A percentile compares a stretch with the other conserved stretches of the same genome.
Evolutionary conservation across 352 stramenopile genomes (phyloP).

Genomic region (Pythium insidiosum): DNA sequence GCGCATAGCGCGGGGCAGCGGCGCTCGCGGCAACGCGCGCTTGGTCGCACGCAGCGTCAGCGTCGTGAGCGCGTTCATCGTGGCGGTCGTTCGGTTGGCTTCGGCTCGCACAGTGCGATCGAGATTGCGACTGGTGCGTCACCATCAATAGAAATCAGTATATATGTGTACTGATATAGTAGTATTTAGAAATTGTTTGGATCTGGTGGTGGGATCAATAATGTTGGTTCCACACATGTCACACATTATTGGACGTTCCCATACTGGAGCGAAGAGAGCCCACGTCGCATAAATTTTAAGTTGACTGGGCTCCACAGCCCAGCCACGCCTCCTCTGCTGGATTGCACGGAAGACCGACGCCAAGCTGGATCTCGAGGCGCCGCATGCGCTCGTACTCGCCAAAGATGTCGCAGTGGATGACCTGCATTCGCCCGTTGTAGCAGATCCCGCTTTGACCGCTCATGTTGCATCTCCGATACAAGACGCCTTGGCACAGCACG

Average conservation of each 20-base stretch:
- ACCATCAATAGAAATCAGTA: no score
- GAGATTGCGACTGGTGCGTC: no score
- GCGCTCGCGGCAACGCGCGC: constrained; percentile 8
- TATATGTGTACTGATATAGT: no score
- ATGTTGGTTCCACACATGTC: no score
- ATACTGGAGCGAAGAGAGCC: no score
- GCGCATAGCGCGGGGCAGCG: background rate
- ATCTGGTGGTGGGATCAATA: no score
- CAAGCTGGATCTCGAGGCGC: constrained; percentile 18
- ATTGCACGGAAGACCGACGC: constrained; percentile 17
- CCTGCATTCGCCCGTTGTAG: constrained; percentile 35
- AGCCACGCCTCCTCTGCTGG: constrained; percentile 26
- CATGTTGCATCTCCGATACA: constrained; percentile 23
- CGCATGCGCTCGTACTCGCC: constrained; percentile 26
- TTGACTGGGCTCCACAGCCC: constrained; percentile 16
- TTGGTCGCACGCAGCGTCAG: background rate
- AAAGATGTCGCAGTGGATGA: constrained; percentile 30
- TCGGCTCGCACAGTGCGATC: no score
- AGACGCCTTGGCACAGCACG: constrained; percentile 14
- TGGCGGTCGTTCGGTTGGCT: no score
- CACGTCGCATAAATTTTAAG: no score
- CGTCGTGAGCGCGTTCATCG: constrained; percentile 1
- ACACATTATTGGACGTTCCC: no score
- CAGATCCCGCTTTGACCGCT: constrained; percentile 20
- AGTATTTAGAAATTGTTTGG: no score